phyloP scores from a whole-genome alignment of 1,284 basidiomycete species.

The Phellinidium pouzarii region DNA sequence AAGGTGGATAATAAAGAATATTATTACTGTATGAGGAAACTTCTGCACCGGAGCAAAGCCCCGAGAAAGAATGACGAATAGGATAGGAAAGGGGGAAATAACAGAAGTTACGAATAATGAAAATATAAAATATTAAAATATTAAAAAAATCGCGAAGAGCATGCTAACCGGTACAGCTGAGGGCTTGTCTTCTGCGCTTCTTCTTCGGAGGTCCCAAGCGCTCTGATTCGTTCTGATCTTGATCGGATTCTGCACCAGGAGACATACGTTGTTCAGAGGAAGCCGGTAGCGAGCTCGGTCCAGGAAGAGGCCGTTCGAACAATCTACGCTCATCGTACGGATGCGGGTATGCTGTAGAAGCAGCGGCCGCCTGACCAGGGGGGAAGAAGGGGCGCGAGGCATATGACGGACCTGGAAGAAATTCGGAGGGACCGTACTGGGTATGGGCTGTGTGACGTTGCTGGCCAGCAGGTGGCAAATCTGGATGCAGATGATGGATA shows the following conservation, averaged over 20 bases:
- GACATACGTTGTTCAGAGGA: slow-evolving; percentile 1
- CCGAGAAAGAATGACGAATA: slow-evolving; percentile 6
- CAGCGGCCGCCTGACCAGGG: slow-evolving; percentile 23
- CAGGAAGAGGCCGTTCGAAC: background rate
- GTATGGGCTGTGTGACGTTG: slow-evolving; percentile 18
- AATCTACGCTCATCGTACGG: background rate
- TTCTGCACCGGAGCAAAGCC: slow-evolving; percentile 9
- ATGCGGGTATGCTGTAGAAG: slow-evolving; percentile 20
- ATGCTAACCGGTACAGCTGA: slow-evolving; percentile 69
- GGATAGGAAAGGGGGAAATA: slow-evolving; percentile 13
- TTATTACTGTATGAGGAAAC: slow-evolving; percentile 3
- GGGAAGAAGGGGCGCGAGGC: slow-evolving; percentile 10
- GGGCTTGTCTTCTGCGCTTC: slow-evolving; percentile 64
- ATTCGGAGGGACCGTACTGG: slow-evolving; percentile 18
- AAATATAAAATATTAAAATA: background rate
- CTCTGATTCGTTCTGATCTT: slow-evolving; percentile 27
- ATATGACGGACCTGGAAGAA: slow-evolving; percentile 11
- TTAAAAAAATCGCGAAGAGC: slow-evolving; percentile 4
- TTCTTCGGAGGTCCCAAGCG: slow-evolving; percentile 58
- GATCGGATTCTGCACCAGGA: slow-evolving; percentile 37
- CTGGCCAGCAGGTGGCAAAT: slow-evolving; percentile 39
- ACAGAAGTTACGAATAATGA: slow-evolving; percentile 12
- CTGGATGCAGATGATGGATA: slow-evolving; percentile 58
- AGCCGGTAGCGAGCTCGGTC: background rate
- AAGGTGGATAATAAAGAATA: background rate